phyloP scores from a whole-genome alignment of 352 stramenopile genomes.

The Globisporangium ultimum region DNA sequence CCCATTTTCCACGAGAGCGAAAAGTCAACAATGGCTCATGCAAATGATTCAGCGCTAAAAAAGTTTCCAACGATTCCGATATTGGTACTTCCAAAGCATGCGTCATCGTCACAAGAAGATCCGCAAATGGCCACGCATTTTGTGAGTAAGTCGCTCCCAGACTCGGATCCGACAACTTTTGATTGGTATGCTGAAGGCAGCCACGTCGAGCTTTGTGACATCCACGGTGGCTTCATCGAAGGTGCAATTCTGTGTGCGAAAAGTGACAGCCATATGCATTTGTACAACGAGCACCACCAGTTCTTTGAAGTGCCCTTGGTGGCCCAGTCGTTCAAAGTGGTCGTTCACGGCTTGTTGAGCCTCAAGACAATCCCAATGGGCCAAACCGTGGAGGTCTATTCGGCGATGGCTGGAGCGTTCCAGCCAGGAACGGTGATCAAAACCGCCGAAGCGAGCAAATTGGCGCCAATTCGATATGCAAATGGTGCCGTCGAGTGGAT shows the following conservation, averaged over 20 bases:
- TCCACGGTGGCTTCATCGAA: constrained; percentile 32
- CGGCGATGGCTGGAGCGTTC: constrained; percentile 43
- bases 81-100: too few relatives aligned
- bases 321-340: constrained; percentile 46
- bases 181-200: constrained; percentile 55
- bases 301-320: constrained; percentile 43
- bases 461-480: constrained; percentile 37
- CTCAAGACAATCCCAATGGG: constrained; percentile 46
- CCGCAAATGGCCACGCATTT: neutral
- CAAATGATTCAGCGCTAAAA: too few relatives aligned
- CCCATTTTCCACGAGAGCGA: too few relatives aligned
- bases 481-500: constrained; percentile 37
- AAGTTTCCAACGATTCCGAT: too few relatives aligned
- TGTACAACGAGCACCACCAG: constrained; percentile 49
- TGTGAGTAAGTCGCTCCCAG: neutral
- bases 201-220: constrained; percentile 46
- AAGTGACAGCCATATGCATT: constrained; percentile 28
- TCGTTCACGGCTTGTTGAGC: constrained; percentile 42
- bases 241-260: constrained; percentile 47
- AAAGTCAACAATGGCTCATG: too few relatives aligned
- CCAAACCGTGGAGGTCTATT: constrained; percentile 51
- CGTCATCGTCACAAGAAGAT: neutral
- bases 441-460: constrained; percentile 27
- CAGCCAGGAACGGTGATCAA: constrained; percentile 34
- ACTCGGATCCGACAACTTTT: constrained; percentile 16